phyloP scores from a whole-genome alignment of 2,329 filamentous ascomycete species.

The Clarireedia monteithiana region DNA sequence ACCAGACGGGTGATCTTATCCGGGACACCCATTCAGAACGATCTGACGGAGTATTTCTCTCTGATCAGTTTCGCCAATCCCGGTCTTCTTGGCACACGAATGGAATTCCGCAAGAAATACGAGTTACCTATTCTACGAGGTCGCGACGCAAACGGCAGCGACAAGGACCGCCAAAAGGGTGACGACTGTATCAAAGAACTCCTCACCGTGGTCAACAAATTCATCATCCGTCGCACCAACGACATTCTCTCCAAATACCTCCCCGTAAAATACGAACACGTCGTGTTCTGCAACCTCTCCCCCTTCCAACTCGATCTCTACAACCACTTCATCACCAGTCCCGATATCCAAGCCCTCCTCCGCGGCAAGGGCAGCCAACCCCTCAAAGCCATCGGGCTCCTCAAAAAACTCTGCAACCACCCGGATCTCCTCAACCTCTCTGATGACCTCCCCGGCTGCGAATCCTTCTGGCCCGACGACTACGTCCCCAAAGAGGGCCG shows the following conservation, averaged over 20 bases:
- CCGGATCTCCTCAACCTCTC: constrained; percentile 82
- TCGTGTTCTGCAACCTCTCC: constrained; percentile 93
- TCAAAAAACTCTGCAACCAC: constrained; percentile 98
- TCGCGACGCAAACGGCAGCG: constrained; percentile 81
- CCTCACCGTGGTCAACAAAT: constrained; percentile 85
- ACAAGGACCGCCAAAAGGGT: constrained; percentile 72
- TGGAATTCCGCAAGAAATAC: constrained; percentile 89
- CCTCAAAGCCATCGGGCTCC: constrained; percentile 88
- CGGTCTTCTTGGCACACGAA: constrained; percentile 76
- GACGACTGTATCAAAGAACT: constrained; percentile 78
- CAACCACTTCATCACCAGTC: constrained; percentile 94
- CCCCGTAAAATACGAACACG: constrained; percentile 97
- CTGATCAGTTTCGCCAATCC: constrained; percentile 96
- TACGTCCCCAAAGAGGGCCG: constrained; percentile 82
- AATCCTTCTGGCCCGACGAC: constrained; percentile 73
- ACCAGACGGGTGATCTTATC: constrained; percentile 88
- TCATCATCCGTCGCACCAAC: constrained; percentile 96
- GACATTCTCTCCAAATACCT: constrained; percentile 97
- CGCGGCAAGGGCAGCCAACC: constrained; percentile 93
- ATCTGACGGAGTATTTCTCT: constrained; percentile 95
- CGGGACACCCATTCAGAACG: constrained; percentile 95
- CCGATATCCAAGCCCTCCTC: constrained; percentile 85
- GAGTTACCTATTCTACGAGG: constrained; percentile 89
- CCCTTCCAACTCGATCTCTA: constrained; percentile 91
- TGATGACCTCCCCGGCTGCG: constrained; percentile 79